These are phyloP conservation scores for Backusella macrospora DNA, from an alignment of 192 early-diverging fungal species.

Conservation along the genomic window DNA sequence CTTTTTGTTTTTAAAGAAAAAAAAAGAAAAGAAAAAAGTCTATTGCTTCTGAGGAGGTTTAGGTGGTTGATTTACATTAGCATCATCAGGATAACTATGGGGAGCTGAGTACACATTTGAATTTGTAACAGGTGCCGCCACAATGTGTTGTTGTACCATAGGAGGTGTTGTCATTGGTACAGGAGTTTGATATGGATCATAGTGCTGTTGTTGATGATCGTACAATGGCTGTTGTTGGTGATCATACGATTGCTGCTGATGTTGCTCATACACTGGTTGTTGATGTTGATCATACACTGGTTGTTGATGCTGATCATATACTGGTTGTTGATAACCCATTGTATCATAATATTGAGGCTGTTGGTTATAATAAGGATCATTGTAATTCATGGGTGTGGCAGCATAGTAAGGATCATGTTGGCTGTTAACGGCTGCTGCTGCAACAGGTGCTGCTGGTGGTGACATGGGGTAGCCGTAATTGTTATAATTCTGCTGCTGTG, in stretches of 20 bases:
- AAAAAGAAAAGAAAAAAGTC: too few species aligned
- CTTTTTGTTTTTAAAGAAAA: background rate
- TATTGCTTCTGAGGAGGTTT: background rate
- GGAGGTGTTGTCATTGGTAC: background rate
- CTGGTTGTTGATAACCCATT: background rate
- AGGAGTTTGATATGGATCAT: conserved; percentile 4
- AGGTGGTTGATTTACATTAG: background rate
- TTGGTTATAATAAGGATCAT: conserved; percentile 3
- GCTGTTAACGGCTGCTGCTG: background rate
- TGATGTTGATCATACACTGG: background rate
- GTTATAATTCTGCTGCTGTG: background rate
- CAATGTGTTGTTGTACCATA: background rate
- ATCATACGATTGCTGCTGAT: too few species aligned
- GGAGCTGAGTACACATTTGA: conserved; percentile 15
- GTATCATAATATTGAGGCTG: background rate
- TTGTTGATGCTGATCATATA: background rate
- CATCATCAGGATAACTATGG: background rate
- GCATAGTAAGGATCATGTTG: conserved; percentile 16
- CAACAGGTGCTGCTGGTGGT: background rate
- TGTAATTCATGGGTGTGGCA: background rate
- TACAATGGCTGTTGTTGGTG: background rate
- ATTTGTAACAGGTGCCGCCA: background rate
- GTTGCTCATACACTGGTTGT: background rate
- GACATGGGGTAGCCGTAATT: background rate
- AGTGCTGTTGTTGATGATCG: background rate